Evolutionary conservation across 768 basidiomycete species (phyloP).

Genomic region (Suillus plorans): DNA sequence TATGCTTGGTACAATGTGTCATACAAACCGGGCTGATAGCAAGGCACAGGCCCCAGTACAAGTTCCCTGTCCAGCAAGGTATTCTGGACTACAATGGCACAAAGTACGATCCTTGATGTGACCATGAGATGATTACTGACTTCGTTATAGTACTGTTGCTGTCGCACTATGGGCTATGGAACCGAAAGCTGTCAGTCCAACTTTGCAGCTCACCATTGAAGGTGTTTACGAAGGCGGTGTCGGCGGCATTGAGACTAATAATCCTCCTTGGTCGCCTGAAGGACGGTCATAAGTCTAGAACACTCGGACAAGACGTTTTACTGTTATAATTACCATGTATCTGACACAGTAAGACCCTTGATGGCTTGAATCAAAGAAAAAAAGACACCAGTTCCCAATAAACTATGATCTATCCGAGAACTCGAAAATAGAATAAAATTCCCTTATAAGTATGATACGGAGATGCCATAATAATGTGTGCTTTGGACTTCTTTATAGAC

Average conservation of each 20-base stretch:
- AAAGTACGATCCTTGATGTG: constrained; percentile 45
- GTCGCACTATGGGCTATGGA: constrained; percentile 73
- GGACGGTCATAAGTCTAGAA: not conserved
- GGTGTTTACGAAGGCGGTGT: constrained; percentile 65
- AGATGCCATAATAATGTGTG: not conserved
- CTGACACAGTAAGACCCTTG: not conserved
- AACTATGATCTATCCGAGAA: not conserved
- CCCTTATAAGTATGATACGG: not conserved
- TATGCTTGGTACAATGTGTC: constrained; percentile 25
- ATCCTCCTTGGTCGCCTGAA: constrained; percentile 52
- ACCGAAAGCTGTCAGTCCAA: constrained; percentile 45
- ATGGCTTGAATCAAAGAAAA: not conserved
- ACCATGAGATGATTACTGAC: not conserved
- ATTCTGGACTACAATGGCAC: constrained; percentile 70
- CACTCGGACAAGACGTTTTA: not conserved
- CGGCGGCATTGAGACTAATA: constrained; percentile 53
- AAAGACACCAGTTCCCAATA: not conserved
- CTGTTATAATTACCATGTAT: not conserved
- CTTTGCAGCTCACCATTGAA: constrained; percentile 55
- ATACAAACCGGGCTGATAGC: constrained; percentile 4
- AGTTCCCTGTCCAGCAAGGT: constrained; percentile 83
- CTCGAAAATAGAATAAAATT: not conserved
- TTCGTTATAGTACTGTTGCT: constrained; percentile 45
- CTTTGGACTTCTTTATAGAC: not conserved
- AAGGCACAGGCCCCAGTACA: constrained; percentile 62